Percentiles rank a stretch among this genome's conserved stretches.
Evolutionary conservation across 345 rosid genomes (phyloP).

Genomic region (Hibiscus syriacus): DNA sequence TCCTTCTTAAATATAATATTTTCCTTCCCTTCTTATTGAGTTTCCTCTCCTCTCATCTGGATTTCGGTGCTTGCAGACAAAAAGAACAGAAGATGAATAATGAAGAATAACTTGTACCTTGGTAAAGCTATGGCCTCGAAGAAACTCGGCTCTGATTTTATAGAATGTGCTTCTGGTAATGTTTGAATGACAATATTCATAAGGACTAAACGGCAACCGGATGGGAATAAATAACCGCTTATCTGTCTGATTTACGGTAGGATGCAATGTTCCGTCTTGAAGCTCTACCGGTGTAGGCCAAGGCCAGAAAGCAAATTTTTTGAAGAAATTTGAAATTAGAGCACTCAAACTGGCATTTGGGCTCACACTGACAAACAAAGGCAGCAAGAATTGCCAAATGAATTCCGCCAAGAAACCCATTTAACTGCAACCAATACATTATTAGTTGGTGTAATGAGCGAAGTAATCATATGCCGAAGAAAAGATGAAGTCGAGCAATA

Average conservation of each 20-base stretch:
- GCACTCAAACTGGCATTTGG: constrained; percentile 34
- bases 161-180: constrained; percentile 47
- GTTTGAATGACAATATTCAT: constrained; percentile 44
- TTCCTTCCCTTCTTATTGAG: neutral
- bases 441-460: neutral
- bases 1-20: neutral
- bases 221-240: constrained; percentile 41
- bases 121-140: constrained; percentile 38
- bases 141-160: constrained; percentile 50
- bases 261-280: constrained; percentile 22
- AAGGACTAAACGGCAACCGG: constrained; percentile 37
- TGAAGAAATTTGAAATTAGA: constrained; percentile 36
- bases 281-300: constrained; percentile 53
- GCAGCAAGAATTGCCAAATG: constrained; percentile 53
- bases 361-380: constrained; percentile 38
- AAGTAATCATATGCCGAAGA: neutral
- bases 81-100: neutral
- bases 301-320: constrained; percentile 43
- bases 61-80: neutral
- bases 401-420: constrained; percentile 59
- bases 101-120: constrained; percentile 24
- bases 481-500: constrained; percentile 8
- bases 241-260: constrained; percentile 22
- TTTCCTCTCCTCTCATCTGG: neutral
- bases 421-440: constrained; percentile 27